Percentiles rank a stretch among this genome's conserved stretches.
These are phyloP conservation scores for Voacanga thouarsii DNA, from an alignment of 257 asterid species.

Conservation along the genomic window DNA sequence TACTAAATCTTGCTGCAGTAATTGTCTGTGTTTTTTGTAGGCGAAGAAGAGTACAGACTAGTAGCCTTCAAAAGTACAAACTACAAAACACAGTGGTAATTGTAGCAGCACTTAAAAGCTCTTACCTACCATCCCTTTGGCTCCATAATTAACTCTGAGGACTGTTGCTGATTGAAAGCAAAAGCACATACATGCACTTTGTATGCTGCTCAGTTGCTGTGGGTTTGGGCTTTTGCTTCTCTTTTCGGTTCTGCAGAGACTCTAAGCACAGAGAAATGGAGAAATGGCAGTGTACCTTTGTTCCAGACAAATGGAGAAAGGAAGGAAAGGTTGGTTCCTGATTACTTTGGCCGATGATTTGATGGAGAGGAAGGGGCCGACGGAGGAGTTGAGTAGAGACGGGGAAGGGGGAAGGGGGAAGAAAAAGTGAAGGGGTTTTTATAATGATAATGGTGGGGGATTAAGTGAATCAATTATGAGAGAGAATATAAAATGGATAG, in stretches of 20 bases:
- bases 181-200: slow-evolving; percentile 21
- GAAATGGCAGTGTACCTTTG: slow-evolving; percentile 7
- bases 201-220: neutral
- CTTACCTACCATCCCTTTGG: neutral
- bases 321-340: neutral
- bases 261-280: neutral
- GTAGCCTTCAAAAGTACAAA: too few species aligned
- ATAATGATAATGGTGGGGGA: slow-evolving; percentile 46
- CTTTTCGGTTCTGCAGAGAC: neutral
- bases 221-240: too few species aligned
- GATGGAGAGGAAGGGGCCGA: neutral
- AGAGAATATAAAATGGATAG: slow-evolving; percentile 27
- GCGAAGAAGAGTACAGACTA: neutral
- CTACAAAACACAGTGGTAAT: too few species aligned
- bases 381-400: too few species aligned
- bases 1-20: neutral
- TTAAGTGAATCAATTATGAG: slow-evolving; percentile 49
- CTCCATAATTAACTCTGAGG: slow-evolving; percentile 8
- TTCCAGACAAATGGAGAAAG: neutral
- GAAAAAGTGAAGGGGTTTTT: slow-evolving; percentile 23
- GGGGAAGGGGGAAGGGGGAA: slow-evolving; percentile 7
- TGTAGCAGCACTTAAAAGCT: neutral
- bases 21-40: neutral
- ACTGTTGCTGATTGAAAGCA: slow-evolving; percentile 13
- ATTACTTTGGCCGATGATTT: neutral